Percentiles rank a stretch among this genome's conserved stretches.
These are phyloP conservation scores for Hygrophorus pudorinus DNA, from an alignment of 768 basidiomycete genomes.

Conservation along the genomic window DNA sequence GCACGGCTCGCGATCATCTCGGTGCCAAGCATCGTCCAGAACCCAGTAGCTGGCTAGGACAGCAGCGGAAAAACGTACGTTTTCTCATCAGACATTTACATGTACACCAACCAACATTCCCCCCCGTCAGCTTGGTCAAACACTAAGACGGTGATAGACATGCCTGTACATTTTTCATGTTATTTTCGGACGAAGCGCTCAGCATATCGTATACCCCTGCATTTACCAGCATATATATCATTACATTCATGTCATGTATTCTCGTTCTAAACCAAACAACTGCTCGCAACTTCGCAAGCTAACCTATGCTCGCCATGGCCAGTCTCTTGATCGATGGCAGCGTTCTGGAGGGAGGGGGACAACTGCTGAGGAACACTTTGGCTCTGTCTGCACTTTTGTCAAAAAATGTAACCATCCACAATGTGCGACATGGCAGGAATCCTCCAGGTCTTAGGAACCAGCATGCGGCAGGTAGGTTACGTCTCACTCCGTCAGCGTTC, in stretches of 20 bases:
- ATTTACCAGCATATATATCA: no score
- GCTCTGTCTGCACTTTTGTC: constrained; percentile 54
- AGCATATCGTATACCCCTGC: not conserved
- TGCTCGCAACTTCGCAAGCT: no score
- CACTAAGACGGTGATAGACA: constrained; percentile 2
- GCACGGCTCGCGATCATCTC: constrained; percentile 51
- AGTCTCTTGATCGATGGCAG: constrained; percentile 33
- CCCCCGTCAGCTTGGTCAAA: constrained; percentile 5
- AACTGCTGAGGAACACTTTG: constrained; percentile 61
- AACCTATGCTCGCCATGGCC: not conserved
- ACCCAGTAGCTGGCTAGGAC: constrained; percentile 61
- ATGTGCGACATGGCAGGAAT: constrained; percentile 47
- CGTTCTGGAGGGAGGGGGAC: constrained; percentile 55
- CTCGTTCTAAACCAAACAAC: no score
- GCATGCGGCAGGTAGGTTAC: constrained; percentile 50
- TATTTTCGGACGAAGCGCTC: not conserved
- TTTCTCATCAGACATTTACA: not conserved
- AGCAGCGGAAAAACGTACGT: constrained; percentile 47
- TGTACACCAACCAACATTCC: not conserved
- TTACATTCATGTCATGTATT: not conserved
- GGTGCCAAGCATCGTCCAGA: constrained; percentile 35
- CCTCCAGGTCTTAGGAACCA: constrained; percentile 65
- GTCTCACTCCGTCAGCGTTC: constrained; percentile 1
- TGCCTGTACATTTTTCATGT: not conserved
- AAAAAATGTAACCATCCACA: constrained; percentile 49